These are phyloP conservation scores for Fusarium redolens DNA, from an alignment of 2,329 filamentous ascomycete genomes.

Conservation along the genomic window DNA sequence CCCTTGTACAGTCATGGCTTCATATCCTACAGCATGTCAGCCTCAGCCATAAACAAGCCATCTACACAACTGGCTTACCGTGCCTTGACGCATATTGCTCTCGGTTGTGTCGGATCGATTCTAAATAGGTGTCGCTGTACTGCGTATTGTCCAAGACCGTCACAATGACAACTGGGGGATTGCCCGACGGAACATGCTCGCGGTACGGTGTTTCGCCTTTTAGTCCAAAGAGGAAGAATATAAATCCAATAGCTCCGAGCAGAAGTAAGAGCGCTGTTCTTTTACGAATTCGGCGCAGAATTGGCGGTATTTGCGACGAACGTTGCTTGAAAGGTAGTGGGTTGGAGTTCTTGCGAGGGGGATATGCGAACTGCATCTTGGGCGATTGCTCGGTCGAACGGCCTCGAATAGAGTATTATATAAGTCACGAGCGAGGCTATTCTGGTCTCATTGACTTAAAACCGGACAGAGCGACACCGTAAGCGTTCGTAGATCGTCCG, in stretches of 20 bases:
- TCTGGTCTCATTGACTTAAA: neutral
- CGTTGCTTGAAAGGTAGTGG: slow-evolving; percentile 76
- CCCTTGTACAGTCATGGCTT: slow-evolving; percentile 82
- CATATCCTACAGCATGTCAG: slow-evolving; percentile 74
- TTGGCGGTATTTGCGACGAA: slow-evolving; percentile 63
- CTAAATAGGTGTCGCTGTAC: slow-evolving; percentile 74
- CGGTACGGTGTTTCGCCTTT: slow-evolving; percentile 46
- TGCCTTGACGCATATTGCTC: slow-evolving; percentile 86
- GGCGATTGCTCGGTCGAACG: neutral
- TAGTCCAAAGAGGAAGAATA: slow-evolving; percentile 68
- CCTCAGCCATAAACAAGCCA: neutral
- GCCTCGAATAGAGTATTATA: neutral
- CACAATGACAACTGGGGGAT: slow-evolving; percentile 78
- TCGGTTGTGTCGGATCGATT: slow-evolving; percentile 83
- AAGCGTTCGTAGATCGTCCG: slow-evolving; percentile 10
- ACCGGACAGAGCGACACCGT: slow-evolving; percentile 11
- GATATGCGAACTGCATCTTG: slow-evolving; percentile 90
- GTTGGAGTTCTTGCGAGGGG: slow-evolving; percentile 84
- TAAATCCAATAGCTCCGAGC: slow-evolving; percentile 65
- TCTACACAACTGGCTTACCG: slow-evolving; percentile 65
- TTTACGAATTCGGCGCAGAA: slow-evolving; percentile 71
- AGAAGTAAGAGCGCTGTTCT: slow-evolving; percentile 67
- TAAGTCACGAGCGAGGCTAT: neutral
- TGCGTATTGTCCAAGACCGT: slow-evolving; percentile 80
- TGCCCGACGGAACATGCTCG: slow-evolving; percentile 61